Evolutionary conservation across 345 rosid genomes (phyloP).

Genomic region (Hibiscus trionum): DNA sequence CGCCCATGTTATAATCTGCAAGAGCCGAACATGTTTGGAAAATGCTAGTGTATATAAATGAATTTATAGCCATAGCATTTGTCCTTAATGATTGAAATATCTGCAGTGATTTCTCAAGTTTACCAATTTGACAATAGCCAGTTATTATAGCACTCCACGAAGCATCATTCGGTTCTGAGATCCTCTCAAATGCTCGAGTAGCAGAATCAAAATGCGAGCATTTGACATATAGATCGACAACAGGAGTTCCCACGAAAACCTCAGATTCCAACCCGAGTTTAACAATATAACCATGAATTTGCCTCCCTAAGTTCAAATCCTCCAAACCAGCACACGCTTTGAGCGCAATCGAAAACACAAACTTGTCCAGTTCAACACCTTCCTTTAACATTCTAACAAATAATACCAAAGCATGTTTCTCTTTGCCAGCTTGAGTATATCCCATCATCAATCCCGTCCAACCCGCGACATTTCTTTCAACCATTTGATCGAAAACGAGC

Average conservation of each 20-base stretch:
- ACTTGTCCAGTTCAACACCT: slow-evolving; percentile 53
- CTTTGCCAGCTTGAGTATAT: slow-evolving; percentile 40
- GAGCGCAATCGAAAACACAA: slow-evolving; percentile 55
- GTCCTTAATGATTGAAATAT: slow-evolving; percentile 45
- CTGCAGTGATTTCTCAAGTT: slow-evolving; percentile 42
- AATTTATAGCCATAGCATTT: slow-evolving; percentile 33
- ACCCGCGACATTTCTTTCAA: slow-evolving; percentile 41
- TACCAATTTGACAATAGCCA: slow-evolving; percentile 55
- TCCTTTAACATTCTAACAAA: slow-evolving; percentile 39
- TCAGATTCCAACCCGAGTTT: slow-evolving; percentile 61
- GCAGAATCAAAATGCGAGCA: slow-evolving; percentile 51
- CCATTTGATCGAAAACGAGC: slow-evolving; percentile 40
- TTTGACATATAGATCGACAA: slow-evolving; percentile 59
- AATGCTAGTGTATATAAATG: slow-evolving; percentile 57
- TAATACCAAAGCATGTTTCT: slow-evolving; percentile 36
- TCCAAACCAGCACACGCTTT: slow-evolving; percentile 55
- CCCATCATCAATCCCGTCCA: slow-evolving; percentile 69
- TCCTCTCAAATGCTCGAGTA: slow-evolving; percentile 38
- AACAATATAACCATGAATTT: slow-evolving; percentile 47
- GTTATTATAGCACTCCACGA: slow-evolving; percentile 63
- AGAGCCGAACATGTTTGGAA: slow-evolving; percentile 66
- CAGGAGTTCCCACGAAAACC: slow-evolving; percentile 72
- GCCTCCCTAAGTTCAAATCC: slow-evolving; percentile 47
- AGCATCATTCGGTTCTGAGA: slow-evolving; percentile 57
- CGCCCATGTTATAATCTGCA: slow-evolving; percentile 49